phyloP scores from a whole-genome alignment of 139 green algal genomes.

The Pleodorina starrii region DNA sequence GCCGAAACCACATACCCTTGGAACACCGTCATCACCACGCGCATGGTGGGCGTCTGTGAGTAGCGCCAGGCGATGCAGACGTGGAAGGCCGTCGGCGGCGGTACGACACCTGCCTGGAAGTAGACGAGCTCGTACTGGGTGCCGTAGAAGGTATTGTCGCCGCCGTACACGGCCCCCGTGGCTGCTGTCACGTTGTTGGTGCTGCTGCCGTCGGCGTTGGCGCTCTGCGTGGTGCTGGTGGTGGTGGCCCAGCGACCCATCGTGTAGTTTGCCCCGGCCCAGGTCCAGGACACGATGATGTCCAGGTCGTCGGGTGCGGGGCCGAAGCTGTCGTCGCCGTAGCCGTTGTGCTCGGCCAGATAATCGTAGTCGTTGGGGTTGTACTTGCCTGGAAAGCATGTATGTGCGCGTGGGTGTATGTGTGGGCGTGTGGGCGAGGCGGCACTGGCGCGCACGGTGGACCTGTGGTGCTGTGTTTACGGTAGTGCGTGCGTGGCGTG shows the following conservation, averaged over 20 bases:
- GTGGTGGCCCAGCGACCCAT: not conserved
- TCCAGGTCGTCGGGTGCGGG: not conserved
- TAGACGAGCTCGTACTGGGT: conserved; percentile 5
- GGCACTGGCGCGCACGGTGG: too few relatives aligned
- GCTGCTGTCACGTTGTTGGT: not conserved
- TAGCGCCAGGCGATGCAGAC: not conserved
- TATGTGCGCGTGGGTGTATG: too few relatives aligned
- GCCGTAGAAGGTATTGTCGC: not conserved
- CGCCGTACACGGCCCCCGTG: not conserved
- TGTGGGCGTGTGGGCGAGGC: too few relatives aligned
- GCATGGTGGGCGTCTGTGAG: not conserved
- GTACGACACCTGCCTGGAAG: not conserved
- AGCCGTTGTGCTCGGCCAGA: not conserved
- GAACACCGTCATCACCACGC: not conserved
- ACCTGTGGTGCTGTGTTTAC: too few relatives aligned
- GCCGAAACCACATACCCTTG: not conserved
- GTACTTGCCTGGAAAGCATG: not conserved
- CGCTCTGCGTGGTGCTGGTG: too few relatives aligned
- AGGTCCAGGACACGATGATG: conserved; percentile 5
- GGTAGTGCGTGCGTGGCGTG: too few relatives aligned
- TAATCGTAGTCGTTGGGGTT: conserved; percentile 1
- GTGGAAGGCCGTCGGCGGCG: not conserved
- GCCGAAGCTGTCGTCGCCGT: not conserved
- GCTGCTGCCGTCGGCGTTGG: too few relatives aligned
- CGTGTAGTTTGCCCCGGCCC: not conserved